Evolutionary conservation across 106 monocot species (phyloP), one percentile per base, ranked within the genome.

Genomic region (Amphibolis antarctica): DNA sequence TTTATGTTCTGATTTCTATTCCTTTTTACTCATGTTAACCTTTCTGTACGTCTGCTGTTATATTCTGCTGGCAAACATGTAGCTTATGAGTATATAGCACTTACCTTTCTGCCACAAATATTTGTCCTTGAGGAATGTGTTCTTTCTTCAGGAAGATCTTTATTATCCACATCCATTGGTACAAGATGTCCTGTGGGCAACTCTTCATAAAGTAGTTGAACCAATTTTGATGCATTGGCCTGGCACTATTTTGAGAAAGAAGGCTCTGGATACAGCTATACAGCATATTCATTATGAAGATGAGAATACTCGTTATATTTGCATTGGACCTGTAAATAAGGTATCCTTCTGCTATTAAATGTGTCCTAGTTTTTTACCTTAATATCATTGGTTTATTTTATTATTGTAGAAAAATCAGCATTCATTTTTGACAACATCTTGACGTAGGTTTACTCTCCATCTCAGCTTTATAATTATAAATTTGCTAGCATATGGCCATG

Each of bases 261-360:
- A 78, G 62, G 89, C 94, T 68, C 20, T 96, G 46, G 23, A 64
- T 11, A 80, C 75, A 55, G 74, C 69, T 7, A 83, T 98, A 48
- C 70, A 85, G 54, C 96, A 87, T 75, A 87, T 98, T 65, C 90
- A 90, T 70, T 87, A 98, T 85, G 96, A 98, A 75, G 96, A 98
- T 69, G 90, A 98, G 66, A 90, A 82, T 69, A 90, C 80, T 59
- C 67, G 80, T 25, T 90, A 90, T 67, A 77, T 90, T 59, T 86
- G 96, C 68, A 82, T 87, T 51, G 84, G 96, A 71, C 86, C 96
- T 62, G 80, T 90, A n/a, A 87, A 90, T 62, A 98, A 98, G 90
- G 94, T 86, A 68, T 51, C 58, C 46, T n/a, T n/a, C n/a, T n/a
- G n/a, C n/a, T n/a, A 59, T 72, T 42, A 21, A 29, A 60, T 18